A percentile compares a stretch with the other conserved stretches of the same genome.
Evolutionary conservation across 345 rosid species (phyloP).

Genomic region (Pseudoturritis turrita): DNA sequence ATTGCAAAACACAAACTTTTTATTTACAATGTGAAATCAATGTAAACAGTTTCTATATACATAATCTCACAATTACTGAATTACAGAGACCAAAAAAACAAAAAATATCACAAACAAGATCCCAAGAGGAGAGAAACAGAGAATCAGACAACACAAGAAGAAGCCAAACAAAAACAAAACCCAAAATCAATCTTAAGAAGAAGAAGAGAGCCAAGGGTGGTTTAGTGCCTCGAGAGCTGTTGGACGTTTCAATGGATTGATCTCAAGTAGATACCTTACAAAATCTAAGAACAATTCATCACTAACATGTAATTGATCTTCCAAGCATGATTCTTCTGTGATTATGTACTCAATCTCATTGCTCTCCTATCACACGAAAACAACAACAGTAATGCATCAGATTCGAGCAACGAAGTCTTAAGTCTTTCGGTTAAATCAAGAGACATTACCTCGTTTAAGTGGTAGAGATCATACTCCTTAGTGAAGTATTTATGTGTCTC

Average conservation of each 20-base stretch:
- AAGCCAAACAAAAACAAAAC: not conserved
- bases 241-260: constrained; percentile 75
- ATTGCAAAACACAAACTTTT: not conserved
- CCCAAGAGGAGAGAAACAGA: not conserved
- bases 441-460: constrained; percentile 57
- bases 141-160: constrained; percentile 1
- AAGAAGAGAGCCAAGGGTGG: constrained; percentile 81
- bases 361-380: constrained; percentile 51
- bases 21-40: constrained; percentile 19
- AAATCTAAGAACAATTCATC: constrained; percentile 62
- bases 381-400: not conserved
- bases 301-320: constrained; percentile 49
- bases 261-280: constrained; percentile 60
- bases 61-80: constrained; percentile 15
- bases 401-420: not conserved
- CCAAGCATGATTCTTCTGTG: constrained; percentile 64
- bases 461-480: constrained; percentile 65
- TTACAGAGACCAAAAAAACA: not conserved
- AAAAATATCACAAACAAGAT: not conserved
- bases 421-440: not conserved
- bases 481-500: constrained; percentile 86
- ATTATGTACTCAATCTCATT: constrained; percentile 70
- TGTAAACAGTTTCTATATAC: constrained; percentile 11
- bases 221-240: constrained; percentile 75
- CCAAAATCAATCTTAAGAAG: constrained; percentile 22